Percentiles rank a stretch among this genome's conserved stretches.
Conservation (phyloP, 257 asterid genomes). For the Galeopsis tetrahit region DNA sequence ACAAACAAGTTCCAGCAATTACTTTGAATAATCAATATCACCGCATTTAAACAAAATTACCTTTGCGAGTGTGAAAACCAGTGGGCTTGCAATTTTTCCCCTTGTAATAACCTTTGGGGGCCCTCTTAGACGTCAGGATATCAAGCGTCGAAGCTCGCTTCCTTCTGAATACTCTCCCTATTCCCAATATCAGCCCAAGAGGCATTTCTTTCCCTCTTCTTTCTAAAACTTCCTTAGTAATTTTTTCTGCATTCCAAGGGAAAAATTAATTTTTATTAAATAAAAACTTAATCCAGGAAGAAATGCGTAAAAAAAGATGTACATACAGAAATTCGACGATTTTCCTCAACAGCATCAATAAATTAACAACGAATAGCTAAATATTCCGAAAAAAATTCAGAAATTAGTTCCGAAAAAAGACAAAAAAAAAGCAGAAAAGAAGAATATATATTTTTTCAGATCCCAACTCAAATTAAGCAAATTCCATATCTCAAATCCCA, state of each 20-base stretch:
- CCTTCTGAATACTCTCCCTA: constrained; percentile 74
- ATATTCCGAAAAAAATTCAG: too few relatives aligned
- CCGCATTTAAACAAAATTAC: constrained; percentile 30
- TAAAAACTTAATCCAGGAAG: background rate
- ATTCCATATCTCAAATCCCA: too few relatives aligned
- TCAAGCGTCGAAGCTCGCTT: constrained; percentile 81
- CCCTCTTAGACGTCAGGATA: constrained; percentile 71
- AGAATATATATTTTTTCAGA: too few relatives aligned
- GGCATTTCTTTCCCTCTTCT: constrained; percentile 43
- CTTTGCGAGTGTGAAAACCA: constrained; percentile 96
- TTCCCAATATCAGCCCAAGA: constrained; percentile 68
- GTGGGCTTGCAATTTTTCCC: constrained; percentile 92
- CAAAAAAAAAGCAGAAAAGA: too few relatives aligned
- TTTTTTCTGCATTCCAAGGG: constrained; percentile 5
- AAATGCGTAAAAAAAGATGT: background rate
- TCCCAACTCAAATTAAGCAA: too few relatives aligned
- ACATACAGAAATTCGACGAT: background rate
- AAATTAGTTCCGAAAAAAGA: too few relatives aligned
- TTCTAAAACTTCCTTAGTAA: background rate
- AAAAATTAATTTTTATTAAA: too few relatives aligned
- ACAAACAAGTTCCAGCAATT: background rate
- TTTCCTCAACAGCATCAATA: background rate
- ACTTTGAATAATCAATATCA: background rate
- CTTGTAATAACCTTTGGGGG: constrained; percentile 75
- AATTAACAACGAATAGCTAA: background rate